Conservation (phyloP, 345 rosid species). For the Eucalyptus pauciflora region DNA sequence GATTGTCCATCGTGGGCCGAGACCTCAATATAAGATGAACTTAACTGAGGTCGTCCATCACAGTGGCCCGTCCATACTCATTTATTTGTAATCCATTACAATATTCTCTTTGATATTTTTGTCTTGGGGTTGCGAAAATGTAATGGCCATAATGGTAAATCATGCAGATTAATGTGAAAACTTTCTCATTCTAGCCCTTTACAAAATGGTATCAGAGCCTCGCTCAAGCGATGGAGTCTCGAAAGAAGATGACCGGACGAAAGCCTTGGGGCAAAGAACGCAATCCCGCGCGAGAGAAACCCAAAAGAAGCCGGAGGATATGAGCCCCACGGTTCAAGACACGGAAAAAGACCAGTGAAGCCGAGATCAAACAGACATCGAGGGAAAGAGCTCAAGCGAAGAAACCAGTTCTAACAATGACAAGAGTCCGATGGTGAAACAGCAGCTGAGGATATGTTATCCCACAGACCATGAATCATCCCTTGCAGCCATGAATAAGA, state of each 20-base stretch:
- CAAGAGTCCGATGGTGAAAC: background rate
- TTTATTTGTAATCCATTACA: background rate
- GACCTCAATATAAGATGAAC: background rate
- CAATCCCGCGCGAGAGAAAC: background rate
- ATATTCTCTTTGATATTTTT: background rate
- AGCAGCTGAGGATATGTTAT: background rate
- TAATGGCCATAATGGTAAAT: background rate
- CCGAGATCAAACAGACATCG: background rate
- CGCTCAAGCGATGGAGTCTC: fast-evolving
- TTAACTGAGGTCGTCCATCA: background rate
- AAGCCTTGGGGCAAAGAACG: background rate
- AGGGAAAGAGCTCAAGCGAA: background rate
- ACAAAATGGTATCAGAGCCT: background rate
- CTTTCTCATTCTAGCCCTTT: background rate
- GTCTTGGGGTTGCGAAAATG: background rate
- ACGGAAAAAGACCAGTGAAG: background rate
- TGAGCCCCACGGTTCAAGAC: background rate
- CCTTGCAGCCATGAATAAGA: background rate
- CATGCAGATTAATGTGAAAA: background rate
- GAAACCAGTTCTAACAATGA: background rate
- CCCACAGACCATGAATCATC: background rate
- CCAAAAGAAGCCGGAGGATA: background rate
- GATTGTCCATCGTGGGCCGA: background rate
- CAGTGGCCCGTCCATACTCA: background rate
- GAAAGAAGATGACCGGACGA: background rate